phyloP scores from a whole-genome alignment of 352 stramenopile species.

The Phytophthora ramorum region DNA sequence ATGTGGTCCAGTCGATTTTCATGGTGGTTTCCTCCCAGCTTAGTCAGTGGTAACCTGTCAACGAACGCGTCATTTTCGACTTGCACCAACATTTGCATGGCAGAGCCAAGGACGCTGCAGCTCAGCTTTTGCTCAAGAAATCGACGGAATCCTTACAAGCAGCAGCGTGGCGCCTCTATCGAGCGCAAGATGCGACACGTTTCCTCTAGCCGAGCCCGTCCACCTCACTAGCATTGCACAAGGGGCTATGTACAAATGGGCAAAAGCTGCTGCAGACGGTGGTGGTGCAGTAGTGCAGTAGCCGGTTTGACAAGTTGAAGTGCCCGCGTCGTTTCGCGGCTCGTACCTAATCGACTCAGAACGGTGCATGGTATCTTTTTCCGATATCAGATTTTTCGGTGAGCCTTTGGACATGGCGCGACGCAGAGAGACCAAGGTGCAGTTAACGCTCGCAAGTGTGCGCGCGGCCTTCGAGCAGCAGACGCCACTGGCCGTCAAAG shows the following conservation, averaged over 20 bases:
- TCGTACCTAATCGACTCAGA: conserved; percentile 14
- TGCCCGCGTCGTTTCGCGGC: conserved; percentile 28
- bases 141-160: neutral
- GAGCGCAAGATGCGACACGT: conserved; percentile 28
- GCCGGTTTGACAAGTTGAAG: conserved; percentile 33
- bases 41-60: neutral
- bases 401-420: conserved; percentile 37
- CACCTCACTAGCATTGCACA: too few species aligned
- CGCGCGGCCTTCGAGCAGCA: conserved; percentile 71
- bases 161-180: neutral
- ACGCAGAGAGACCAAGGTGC: conserved; percentile 40
- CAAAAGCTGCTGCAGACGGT: too few species aligned
- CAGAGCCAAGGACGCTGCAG: neutral
- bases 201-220: conserved; percentile 7
- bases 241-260: too few species aligned
- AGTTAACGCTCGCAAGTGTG: conserved; percentile 47
- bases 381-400: conserved; percentile 2
- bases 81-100: conserved; percentile 1
- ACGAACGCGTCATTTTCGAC: conserved; percentile 8
- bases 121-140: conserved; percentile 11
- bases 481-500: conserved; percentile 54
- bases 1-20: conserved; percentile 9
- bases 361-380: conserved; percentile 23
- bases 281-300: neutral
- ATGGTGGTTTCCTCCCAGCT: neutral